These are phyloP conservation scores for Myxozyma geophila DNA, from an alignment of 805 yeast genomes.

Conservation along the genomic window DNA sequence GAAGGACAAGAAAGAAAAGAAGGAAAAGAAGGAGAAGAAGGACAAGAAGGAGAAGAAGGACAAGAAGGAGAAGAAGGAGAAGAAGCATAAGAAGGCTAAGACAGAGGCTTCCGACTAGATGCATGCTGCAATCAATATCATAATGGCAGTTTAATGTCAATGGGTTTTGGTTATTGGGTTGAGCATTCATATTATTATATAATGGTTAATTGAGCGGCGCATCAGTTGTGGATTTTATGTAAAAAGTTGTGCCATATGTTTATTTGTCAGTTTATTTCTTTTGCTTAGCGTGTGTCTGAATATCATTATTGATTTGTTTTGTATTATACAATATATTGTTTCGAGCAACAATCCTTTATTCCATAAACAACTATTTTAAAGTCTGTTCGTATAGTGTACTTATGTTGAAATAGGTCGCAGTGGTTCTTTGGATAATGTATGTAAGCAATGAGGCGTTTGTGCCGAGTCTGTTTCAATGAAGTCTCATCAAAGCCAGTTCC, in stretches of 20 bases:
- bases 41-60: conserved; percentile 9
- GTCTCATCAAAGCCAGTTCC: too few relatives aligned
- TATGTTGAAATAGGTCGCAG: too few relatives aligned
- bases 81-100: conserved; percentile 10
- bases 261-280: not conserved
- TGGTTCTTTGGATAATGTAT: too few relatives aligned
- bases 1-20: conserved; percentile 39
- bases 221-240: conserved; percentile 16
- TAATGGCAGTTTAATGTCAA: not conserved
- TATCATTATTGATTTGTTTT: not conserved
- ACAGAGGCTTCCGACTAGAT: conserved; percentile 2
- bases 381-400: too few relatives aligned
- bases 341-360: too few relatives aligned
- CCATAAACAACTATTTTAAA: too few relatives aligned
- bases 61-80: not conserved
- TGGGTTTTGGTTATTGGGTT: conserved; percentile 16
- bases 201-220: conserved; percentile 22
- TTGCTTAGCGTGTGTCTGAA: not conserved
- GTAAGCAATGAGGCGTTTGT: too few relatives aligned
- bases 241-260: conserved; percentile 14
- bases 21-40: conserved; percentile 9
- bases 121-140: conserved; percentile 9
- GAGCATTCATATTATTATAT: conserved; percentile 18
- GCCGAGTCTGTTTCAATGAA: too few relatives aligned
- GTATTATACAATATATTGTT: not conserved